Evolutionary conservation across 2,329 filamentous ascomycete species (phyloP).

Genomic region (Aureobasidium sp.): DNA sequence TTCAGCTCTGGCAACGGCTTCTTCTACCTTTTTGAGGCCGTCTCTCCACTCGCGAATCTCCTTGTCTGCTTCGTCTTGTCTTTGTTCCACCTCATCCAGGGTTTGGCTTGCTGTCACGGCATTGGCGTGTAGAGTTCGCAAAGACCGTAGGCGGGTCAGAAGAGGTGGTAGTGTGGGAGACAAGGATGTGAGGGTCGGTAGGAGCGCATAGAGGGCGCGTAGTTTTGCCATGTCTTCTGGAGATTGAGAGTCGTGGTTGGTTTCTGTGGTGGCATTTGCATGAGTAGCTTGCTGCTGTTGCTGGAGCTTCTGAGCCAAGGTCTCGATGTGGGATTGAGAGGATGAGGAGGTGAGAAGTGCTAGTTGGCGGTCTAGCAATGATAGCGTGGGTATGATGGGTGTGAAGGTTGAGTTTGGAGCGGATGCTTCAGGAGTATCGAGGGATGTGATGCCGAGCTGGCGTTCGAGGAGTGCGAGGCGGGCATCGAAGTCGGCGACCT

Average conservation of each 20-base stretch:
- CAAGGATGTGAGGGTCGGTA: conserved; percentile 82
- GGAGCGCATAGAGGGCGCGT: conserved; percentile 80
- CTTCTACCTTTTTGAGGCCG: conserved; percentile 71
- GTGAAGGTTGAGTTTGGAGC: conserved; percentile 41
- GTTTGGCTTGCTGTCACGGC: conserved; percentile 75
- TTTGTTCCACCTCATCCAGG: conserved; percentile 67
- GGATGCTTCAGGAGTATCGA: conserved; percentile 51
- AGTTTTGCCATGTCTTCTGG: conserved; percentile 77
- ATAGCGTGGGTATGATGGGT: conserved; percentile 75
- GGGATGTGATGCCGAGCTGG: conserved; percentile 67
- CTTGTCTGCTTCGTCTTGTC: conserved; percentile 71
- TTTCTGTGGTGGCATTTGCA: conserved; percentile 19
- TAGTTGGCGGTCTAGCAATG: conserved; percentile 74
- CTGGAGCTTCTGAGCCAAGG: conserved; percentile 58
- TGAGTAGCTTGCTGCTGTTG: conserved; percentile 27
- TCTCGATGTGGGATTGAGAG: conserved; percentile 65
- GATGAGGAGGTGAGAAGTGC: conserved; percentile 61
- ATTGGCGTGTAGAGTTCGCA: conserved; percentile 78
- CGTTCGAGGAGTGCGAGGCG: conserved; percentile 73
- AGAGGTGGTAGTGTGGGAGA: conserved; percentile 78
- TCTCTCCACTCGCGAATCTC: conserved; percentile 85
- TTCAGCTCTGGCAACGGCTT: conserved; percentile 63
- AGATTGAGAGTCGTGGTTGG: conserved; percentile 21
- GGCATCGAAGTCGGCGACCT: conserved; percentile 81
- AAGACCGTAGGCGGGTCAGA: conserved; percentile 74